phyloP scores from a whole-genome alignment of 2,329 filamentous ascomycete species.

The Tolypocladium tropicale region DNA sequence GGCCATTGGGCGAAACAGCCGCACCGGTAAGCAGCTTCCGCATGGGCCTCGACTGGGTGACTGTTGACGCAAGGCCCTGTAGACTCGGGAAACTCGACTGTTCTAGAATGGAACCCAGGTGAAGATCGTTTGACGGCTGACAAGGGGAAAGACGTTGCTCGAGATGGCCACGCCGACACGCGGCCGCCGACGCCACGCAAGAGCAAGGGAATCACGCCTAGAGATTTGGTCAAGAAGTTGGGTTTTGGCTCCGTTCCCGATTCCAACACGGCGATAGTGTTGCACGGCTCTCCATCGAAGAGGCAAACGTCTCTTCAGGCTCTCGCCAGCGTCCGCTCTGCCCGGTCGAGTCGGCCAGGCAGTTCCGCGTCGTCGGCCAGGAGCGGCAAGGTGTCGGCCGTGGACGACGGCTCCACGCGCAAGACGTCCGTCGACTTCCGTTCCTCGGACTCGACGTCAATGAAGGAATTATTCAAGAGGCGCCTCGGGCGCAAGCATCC shows the following conservation, averaged over 20 bases:
- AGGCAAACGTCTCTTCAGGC: conserved; percentile 15
- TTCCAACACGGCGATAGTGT: conserved; percentile 18
- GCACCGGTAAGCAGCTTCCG: conserved; percentile 10
- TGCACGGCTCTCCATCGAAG: conserved; percentile 10
- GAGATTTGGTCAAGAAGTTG: conserved; percentile 15
- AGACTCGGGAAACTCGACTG: conserved; percentile 15
- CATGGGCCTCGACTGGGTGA: not conserved
- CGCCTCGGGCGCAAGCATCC: conserved; percentile 19
- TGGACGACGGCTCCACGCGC: conserved; percentile 16
- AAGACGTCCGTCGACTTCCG: conserved; percentile 24
- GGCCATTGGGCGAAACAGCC: conserved; percentile 19
- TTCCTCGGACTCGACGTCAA: conserved; percentile 9
- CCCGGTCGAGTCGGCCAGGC: conserved; percentile 10
- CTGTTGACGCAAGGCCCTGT: not conserved
- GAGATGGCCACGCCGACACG: not conserved
- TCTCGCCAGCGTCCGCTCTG: conserved; percentile 8
- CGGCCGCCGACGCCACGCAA: conserved; percentile 4
- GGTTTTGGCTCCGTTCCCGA: conserved; percentile 12
- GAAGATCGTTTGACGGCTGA: not conserved
- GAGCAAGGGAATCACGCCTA: conserved; percentile 10
- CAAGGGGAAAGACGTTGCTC: conserved; percentile 6
- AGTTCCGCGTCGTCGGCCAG: conserved; percentile 16
- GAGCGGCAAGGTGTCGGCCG: conserved; percentile 14
- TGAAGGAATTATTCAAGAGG: conserved; percentile 12
- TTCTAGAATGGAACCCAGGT: conserved; percentile 5